Percentiles rank a stretch among this genome's conserved stretches.
Evolutionary conservation across 495 filamentous ascomycete genomes (phyloP).

Genomic region (Talaromyces liani): DNA sequence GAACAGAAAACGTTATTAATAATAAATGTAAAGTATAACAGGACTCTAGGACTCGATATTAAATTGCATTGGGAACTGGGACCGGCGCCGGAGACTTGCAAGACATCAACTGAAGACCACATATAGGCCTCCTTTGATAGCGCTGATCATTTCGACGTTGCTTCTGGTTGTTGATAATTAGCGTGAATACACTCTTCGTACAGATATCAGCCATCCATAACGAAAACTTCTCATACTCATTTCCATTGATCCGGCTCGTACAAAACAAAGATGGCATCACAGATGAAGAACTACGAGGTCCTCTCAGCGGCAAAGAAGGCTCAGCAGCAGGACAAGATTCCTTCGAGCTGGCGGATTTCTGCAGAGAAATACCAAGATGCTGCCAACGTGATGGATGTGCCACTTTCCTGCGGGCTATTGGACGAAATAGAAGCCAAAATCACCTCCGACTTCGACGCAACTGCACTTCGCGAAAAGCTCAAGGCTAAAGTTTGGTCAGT

Average conservation of each 20-base stretch:
- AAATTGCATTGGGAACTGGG: neutral
- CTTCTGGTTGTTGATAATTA: neutral
- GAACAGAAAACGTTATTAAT: neutral
- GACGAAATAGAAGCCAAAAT: slow-evolving; percentile 1
- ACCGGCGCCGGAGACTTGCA: neutral
- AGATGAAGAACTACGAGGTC: neutral
- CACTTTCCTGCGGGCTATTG: slow-evolving; percentile 8
- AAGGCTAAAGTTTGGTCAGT: slow-evolving; percentile 34
- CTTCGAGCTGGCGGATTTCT: neutral
- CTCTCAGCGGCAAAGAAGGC: neutral
- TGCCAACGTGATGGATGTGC: slow-evolving; percentile 3
- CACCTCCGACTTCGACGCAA: slow-evolving; percentile 5
- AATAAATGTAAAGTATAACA: neutral
- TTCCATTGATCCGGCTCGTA: neutral
- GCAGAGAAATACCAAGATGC: neutral
- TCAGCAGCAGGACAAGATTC: neutral
- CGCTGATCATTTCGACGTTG: neutral
- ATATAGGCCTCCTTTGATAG: neutral
- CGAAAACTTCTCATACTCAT: neutral
- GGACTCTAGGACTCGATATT: neutral
- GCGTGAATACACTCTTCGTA: neutral
- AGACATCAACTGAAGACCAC: too few species aligned
- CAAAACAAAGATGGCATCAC: neutral
- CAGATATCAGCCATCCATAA: neutral
- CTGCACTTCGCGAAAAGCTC: slow-evolving; percentile 15